Conservation (phyloP, 164 flowering plant genomes). For the Taxillus chinensis region DNA sequence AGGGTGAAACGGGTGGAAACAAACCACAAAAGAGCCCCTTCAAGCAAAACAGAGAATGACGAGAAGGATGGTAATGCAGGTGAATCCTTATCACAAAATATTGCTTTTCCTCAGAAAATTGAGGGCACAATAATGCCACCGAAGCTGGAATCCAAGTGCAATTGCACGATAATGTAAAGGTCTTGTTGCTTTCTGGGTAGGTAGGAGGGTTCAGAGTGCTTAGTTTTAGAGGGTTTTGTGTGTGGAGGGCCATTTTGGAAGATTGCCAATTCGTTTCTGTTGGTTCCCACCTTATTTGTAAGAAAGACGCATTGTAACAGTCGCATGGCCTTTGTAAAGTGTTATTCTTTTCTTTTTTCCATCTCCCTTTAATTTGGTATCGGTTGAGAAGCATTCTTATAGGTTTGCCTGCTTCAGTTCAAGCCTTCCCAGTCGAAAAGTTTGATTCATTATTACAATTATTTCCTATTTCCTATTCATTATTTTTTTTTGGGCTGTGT, state of each 20-base stretch:
- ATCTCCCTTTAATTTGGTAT: too few species aligned
- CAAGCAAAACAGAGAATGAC: conserved; percentile 26
- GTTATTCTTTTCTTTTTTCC: too few species aligned
- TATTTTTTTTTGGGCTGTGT: too few species aligned
- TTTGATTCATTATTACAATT: too few species aligned
- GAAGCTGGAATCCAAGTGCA: conserved; percentile 86
- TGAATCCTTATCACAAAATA: conserved; percentile 24
- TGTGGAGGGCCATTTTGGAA: too few species aligned
- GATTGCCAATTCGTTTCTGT: too few species aligned
- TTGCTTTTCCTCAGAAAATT: conserved; percentile 28
- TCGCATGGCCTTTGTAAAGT: not conserved
- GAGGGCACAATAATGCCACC: conserved; percentile 48
- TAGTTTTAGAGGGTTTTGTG: too few species aligned
- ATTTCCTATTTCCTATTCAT: too few species aligned
- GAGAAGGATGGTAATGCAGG: conserved; percentile 17
- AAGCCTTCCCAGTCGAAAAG: not conserved
- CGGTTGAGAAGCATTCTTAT: not conserved
- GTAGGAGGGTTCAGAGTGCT: too few species aligned
- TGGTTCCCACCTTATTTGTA: not conserved
- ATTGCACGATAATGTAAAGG: conserved; percentile 76
- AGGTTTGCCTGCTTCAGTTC: not conserved
- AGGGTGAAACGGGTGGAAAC: conserved; percentile 41
- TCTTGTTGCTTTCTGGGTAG: too few species aligned
- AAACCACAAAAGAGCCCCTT: conserved; percentile 23
- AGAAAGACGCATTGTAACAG: not conserved